A percentile compares a stretch with the other conserved stretches of the same genome.
These are phyloP conservation scores for Aegle marmelos DNA, from an alignment of 345 rosid species.

Conservation along the genomic window DNA sequence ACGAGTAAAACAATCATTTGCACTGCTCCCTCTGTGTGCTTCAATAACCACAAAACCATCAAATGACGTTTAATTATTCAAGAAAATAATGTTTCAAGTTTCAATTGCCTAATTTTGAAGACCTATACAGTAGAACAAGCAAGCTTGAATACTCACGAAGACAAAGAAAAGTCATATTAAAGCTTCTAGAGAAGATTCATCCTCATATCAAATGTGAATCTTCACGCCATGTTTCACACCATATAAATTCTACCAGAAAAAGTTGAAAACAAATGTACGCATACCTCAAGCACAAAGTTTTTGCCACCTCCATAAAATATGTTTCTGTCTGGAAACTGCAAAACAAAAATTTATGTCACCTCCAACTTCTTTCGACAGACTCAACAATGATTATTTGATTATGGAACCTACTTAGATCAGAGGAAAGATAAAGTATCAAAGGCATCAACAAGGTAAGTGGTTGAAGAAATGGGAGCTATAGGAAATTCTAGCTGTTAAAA, in stretches of 20 bases:
- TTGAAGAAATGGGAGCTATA: not conserved
- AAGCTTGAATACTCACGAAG: not conserved
- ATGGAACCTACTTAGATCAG: not conserved
- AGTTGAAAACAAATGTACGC: not conserved
- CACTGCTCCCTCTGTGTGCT: not conserved
- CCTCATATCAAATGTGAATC: not conserved
- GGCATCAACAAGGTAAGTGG: not conserved
- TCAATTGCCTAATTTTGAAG: not conserved
- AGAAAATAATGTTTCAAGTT: not conserved
- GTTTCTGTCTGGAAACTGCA: constrained; percentile 34
- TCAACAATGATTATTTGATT: too few species aligned
- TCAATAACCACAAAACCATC: constrained; percentile 2
- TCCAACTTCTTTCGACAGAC: not conserved
- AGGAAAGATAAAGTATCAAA: not conserved
- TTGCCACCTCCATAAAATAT: constrained; percentile 20
- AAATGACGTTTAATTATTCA: constrained; percentile 5
- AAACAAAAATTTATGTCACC: not conserved
- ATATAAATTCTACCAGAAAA: not conserved
- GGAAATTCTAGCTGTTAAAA: not conserved
- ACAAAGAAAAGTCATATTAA: not conserved
- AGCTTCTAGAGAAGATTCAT: not conserved
- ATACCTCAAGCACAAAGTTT: constrained; percentile 36
- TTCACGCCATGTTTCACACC: not conserved
- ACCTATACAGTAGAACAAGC: not conserved
- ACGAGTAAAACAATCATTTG: not conserved